A percentile compares a stretch with the other conserved stretches of the same genome.
Evolutionary conservation across 2,329 filamentous ascomycete species (phyloP).

Genomic region (Alternaria rosae): DNA sequence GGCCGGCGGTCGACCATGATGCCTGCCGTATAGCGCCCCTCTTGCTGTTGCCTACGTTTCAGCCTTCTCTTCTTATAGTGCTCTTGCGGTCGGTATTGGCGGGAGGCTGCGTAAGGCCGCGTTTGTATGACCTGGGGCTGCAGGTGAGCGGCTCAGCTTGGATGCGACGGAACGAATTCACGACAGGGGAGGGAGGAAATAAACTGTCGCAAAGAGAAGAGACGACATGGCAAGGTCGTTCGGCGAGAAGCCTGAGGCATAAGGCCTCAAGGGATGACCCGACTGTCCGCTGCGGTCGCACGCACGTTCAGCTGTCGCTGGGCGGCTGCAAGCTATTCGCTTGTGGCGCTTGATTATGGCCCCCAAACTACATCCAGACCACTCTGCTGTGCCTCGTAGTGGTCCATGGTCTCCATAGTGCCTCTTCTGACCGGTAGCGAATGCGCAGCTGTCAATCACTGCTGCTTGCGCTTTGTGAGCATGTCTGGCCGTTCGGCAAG

Average conservation of each 20-base stretch:
- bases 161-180: background rate
- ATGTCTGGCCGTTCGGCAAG: background rate
- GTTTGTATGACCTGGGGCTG: conserved; percentile 6
- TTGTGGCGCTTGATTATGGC: conserved; percentile 13
- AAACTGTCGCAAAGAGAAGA: background rate
- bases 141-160: conserved; percentile 4
- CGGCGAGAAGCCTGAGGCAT: background rate
- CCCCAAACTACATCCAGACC: conserved; percentile 13
- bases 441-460: background rate
- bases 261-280: conserved; percentile 2
- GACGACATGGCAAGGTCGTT: background rate
- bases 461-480: conserved; percentile 6
- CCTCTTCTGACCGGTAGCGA: background rate
- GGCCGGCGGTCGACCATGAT: conserved; percentile 43
- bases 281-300: conserved; percentile 2
- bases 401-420: background rate
- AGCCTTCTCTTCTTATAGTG: conserved; percentile 15
- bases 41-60: conserved; percentile 21
- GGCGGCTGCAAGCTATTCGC: conserved; percentile 14
- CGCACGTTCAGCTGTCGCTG: conserved; percentile 17
- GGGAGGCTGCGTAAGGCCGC: conserved; percentile 6
- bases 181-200: background rate
- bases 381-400: conserved; percentile 1
- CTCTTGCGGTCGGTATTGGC: background rate
- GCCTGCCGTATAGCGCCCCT: conserved; percentile 4